Base-by-base conservation (phyloP, 2,329 filamentous ascomycete species). In the Monosporascus sp. region DNA sequence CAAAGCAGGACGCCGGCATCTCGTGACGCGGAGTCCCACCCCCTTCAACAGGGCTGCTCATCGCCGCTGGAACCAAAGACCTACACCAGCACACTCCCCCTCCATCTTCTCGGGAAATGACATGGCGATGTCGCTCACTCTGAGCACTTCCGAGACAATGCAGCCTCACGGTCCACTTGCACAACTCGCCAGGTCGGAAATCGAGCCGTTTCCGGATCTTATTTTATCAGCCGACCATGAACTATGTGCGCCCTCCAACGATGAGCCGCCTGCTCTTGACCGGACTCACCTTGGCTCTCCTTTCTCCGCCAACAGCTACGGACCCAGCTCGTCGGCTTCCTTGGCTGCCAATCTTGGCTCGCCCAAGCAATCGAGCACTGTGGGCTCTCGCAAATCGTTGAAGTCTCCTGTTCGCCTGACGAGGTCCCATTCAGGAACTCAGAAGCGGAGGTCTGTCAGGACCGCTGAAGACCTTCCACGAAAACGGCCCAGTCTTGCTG, bases 91-190 rank as follows among this genome's bases (percentile, higher is more conserved):
- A 22, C 72, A 72, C 31, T 73, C 74, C 49, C 56, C 72, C 4
- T 76, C 76, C 2, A 69, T 79, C 11, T 87, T 87, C 63, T 81
- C 76, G 2, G 79, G 78, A 11, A 76, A 79, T 41, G 83, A 86
- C 56, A 84, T 88, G 76, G 75, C 78, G 43, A 70, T 86, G 62
- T 87, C 84, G 11, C 72, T 88, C 50, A 75, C 77, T 1, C 70
- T 85, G 31, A 84, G 81, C 69, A 87, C 84, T 1, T 77, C 83
- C 2, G 81, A 85, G 43, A 78, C 78, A 2, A 87, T 88, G 84
- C 80, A 85, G 59, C 79, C 78, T 0, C 72, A 80, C 50, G 83
- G 82, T 3, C 81, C 83, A 9, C 63, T 88, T 51, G 83, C 83
- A 2, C 80, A 81, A 59, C 73, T 87, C 43, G 77, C 80, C n/a